phyloP scores from a whole-genome alignment of 495 filamentous ascomycete genomes.

The Trichodelitschia bisporula region DNA sequence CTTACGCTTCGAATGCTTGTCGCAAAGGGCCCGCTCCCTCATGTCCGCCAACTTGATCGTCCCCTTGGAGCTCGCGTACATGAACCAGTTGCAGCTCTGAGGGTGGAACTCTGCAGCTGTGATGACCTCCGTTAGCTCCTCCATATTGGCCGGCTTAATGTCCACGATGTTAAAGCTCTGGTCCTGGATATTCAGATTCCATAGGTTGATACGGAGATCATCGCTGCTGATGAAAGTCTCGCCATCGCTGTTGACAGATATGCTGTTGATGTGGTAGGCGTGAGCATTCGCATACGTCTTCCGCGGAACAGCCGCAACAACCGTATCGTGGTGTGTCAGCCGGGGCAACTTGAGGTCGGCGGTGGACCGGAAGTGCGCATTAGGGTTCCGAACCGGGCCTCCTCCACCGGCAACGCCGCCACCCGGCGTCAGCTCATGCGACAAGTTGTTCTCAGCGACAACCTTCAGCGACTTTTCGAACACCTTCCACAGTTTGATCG shows the following conservation, averaged over 20 bases:
- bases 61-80: constrained; percentile 98
- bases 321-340: constrained; percentile 93
- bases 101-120: constrained; percentile 97
- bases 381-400: constrained; percentile 40
- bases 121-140: constrained; percentile 95
- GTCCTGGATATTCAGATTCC: constrained; percentile 98
- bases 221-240: constrained; percentile 99
- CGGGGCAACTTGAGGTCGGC: constrained; percentile 74
- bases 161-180: constrained; percentile 99
- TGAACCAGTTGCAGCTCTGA: constrained; percentile 96
- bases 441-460: constrained; percentile 95
- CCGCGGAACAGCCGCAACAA: constrained; percentile 86
- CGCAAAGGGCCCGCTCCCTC: constrained; percentile 86
- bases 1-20: constrained; percentile 86
- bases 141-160: constrained; percentile 99
- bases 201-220: constrained; percentile 90
- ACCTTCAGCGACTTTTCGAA: constrained; percentile 98
- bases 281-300: constrained; percentile 95
- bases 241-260: constrained; percentile 96
- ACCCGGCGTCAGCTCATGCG: constrained; percentile 70
- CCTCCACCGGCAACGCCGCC: constrained; percentile 50
- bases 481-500: constrained; percentile 99
- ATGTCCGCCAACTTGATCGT: constrained; percentile 98
- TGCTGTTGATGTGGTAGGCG: constrained; percentile 99
- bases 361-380: constrained; percentile 53